Evolutionary conservation across 2,329 filamentous ascomycete genomes (phyloP).

Genomic region (Colletotrichum magnum): DNA sequence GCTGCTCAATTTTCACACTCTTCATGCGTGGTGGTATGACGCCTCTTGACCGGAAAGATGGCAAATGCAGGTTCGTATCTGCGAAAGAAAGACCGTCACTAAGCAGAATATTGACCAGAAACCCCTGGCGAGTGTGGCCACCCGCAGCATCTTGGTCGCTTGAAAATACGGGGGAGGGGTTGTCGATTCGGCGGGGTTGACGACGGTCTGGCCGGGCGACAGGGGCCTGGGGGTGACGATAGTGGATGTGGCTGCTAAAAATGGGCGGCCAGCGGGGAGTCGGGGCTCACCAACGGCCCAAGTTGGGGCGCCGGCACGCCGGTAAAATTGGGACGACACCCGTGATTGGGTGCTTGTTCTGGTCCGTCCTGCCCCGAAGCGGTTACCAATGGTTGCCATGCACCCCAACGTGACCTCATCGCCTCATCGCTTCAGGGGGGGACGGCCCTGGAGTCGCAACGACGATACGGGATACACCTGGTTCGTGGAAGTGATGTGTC

Average conservation of each 20-base stretch:
- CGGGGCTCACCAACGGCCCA: conserved; percentile 7
- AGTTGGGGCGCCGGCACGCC: conserved; percentile 23
- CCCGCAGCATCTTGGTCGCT: conserved; percentile 13
- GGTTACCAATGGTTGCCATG: conserved; percentile 21
- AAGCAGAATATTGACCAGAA: not conserved
- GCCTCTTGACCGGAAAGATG: not conserved
- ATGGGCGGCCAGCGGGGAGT: conserved; percentile 14
- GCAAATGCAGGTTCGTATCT: conserved; percentile 12
- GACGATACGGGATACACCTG: conserved; percentile 25
- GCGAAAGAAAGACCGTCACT: not conserved
- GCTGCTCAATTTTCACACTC: not conserved
- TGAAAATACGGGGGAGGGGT: conserved; percentile 30
- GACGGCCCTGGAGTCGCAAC: not conserved
- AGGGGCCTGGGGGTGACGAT: conserved; percentile 15
- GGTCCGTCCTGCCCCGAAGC: conserved; percentile 12
- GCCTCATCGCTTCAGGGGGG: conserved; percentile 22
- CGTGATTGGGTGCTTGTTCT: conserved; percentile 32
- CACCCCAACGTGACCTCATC: conserved; percentile 17
- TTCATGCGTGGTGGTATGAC: not conserved
- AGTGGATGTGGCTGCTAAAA: conserved; percentile 27
- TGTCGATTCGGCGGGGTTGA: not conserved
- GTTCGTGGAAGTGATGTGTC: conserved; percentile 23
- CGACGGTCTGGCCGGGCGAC: conserved; percentile 21
- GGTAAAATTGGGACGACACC: conserved; percentile 29
- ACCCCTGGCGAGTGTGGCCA: not conserved